Evolutionary conservation across 2,329 filamentous ascomycete species (phyloP), one percentile per base, ranked within the genome.

Genomic region (Neocucurbitaria cava): DNA sequence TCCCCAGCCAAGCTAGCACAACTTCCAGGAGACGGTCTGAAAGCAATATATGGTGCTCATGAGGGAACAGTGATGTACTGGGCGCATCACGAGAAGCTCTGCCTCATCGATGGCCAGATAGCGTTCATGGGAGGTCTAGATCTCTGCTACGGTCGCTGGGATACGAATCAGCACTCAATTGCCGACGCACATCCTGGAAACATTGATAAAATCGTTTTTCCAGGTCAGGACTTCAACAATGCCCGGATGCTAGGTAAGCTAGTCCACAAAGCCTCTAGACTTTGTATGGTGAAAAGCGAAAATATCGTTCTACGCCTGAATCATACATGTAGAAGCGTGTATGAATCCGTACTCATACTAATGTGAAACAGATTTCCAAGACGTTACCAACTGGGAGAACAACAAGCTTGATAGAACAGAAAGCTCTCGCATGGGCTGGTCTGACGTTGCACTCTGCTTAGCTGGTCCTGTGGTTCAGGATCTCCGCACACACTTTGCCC

Each of bases 91-190:
- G 92, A 97, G 77, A 97, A 97, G 76, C 83, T 96, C 0, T 91
- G 91, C 63, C 72, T 96, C 1, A 79, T 97, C 15, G 92, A 97
- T 72, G 86, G 88, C n/a, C 81, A 82, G 9, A 81, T 88, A 51
- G 92, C 89, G 2, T 96, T 97, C 71, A 96, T 96, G 92, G 92
- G 92, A 45, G 93, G 92, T 18, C 79, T 96, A 1, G 92, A 96
- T 76, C 81, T 96, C 67, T 96, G 76, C 72, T 96, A 92, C 67
- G 92, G 92, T 31, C 84, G 92, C 69, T 96, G 90, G 73, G 92
- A 96, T 66, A 96, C 91, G 6, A 91, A 91, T 73, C 87, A 89
- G 79, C 93, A 97, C 72, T 86, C 90, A 1, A 92, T 96, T 59
- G 86, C 92, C 3, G 92, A 96, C 75, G 88, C 87, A 13, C 92